Evolutionary conservation across 768 basidiomycete species (phyloP), one percentile per base, ranked within the genome.

Genomic region (Termitomyces sp.): DNA sequence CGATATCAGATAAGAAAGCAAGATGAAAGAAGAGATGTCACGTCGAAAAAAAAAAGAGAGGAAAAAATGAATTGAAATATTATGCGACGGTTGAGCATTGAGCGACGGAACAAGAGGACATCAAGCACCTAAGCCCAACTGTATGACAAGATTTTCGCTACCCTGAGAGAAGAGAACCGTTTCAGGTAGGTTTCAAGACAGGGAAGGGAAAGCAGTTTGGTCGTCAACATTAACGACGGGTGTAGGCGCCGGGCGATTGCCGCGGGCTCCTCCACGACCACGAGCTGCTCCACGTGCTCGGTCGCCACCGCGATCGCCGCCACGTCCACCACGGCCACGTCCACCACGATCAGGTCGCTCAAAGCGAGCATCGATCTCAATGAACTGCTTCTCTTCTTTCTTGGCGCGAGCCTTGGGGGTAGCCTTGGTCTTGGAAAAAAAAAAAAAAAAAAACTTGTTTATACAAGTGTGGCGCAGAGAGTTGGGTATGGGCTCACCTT

Each of bases 331-430:
- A 53, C 76, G 77, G 30, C 86, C 77, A 58, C 81, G 80, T 28
- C 82, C 81, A 57, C 83, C 82, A 61, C 89, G 83, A n/a, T 77
- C 69, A 53, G 92, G 92, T 62, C 87, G 86, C 44, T 93, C 87
- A 69, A 94, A 94, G 65, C 82, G 89, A 54, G 85, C 90, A 15
- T 97, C 93, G 70, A 98, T 91, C 68, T 96, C 94, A 67, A 98
- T 78, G 75, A 79, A 91, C 64, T 93, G 83, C 72, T 96, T 97
- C 71, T 93, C 91, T 64, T 91, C 86, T 77, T 92, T 93, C 78
- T 91, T 87, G 59, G 82, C 59, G 58, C 84, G 84, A 47, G 78
- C 61, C 74, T 91, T 93, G 70, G 80, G 81, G 15, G 80, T 68
- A 51, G 76, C 64, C 71, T 85, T 92, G 70, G 75, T 70, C 91